Evolutionary conservation across 2,329 filamentous ascomycete species (phyloP).

Genomic region (Cyphellophora attinorum): DNA sequence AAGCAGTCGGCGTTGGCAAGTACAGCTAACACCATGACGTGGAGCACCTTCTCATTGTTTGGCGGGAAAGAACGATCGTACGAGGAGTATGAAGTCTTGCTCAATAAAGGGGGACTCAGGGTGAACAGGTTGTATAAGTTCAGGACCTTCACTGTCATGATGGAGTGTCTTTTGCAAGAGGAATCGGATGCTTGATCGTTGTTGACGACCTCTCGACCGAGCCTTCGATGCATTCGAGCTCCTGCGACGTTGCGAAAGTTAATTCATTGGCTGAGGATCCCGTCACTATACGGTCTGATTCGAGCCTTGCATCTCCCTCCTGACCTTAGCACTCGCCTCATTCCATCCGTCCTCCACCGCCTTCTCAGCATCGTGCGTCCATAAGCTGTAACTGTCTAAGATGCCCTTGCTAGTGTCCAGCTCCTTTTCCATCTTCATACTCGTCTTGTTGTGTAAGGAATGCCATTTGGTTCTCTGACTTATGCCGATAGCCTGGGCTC

Average conservation of each 20-base stretch:
- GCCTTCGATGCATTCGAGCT: too few species aligned
- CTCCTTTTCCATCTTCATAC: slow-evolving; percentile 3
- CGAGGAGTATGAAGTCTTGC: slow-evolving; percentile 3
- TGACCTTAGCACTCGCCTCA: slow-evolving; percentile 1
- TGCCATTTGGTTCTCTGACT: slow-evolving; percentile 16
- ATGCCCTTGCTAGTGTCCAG: slow-evolving; percentile 5
- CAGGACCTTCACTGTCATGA: slow-evolving; percentile 7
- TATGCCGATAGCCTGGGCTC: slow-evolving; percentile 12
- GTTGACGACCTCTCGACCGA: too few species aligned
- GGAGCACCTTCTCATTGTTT: slow-evolving; percentile 6
- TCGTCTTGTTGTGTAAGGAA: slow-evolving; percentile 7
- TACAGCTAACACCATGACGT: slow-evolving; percentile 6
- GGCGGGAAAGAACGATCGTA: slow-evolving; percentile 8
- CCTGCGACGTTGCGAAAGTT: too few species aligned
- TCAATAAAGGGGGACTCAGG: slow-evolving; percentile 2
- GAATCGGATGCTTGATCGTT: too few species aligned
- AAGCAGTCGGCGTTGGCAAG: slow-evolving; percentile 4
- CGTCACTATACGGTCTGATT: too few species aligned
- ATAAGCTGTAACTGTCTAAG: slow-evolving; percentile 5
- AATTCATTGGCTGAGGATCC: too few species aligned
- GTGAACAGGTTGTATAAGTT: slow-evolving; percentile 3
- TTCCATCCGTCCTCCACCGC: slow-evolving; percentile 6
- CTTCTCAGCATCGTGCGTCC: slow-evolving; percentile 6
- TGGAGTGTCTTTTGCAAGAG: too few species aligned
- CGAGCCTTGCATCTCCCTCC: background rate